Evolutionary conservation across 225 moss, liverwort and hornwort species (phyloP).

Genomic region (Marchantia polymorpha): DNA sequence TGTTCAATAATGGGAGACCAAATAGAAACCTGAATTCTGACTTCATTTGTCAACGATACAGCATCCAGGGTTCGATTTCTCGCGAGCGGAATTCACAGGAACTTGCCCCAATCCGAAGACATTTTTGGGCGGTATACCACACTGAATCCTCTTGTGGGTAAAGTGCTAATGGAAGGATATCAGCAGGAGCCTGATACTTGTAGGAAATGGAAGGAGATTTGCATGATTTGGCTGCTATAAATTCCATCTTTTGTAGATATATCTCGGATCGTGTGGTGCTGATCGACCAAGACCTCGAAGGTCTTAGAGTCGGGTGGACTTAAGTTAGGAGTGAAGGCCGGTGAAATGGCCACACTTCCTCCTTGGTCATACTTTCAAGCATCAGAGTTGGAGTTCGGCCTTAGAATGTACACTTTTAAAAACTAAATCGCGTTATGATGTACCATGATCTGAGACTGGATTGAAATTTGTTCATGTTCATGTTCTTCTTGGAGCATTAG

Average conservation of each 20-base stretch:
- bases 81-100: conserved; percentile 76
- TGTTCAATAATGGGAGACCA: too few species aligned
- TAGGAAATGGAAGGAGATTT: background rate
- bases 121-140: conserved; percentile 70
- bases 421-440: too few species aligned
- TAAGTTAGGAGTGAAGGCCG: background rate
- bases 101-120: conserved; percentile 62
- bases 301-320: background rate
- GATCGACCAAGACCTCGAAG: background rate
- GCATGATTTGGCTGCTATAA: background rate
- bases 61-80: conserved; percentile 90
- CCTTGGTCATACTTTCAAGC: background rate
- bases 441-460: too few species aligned
- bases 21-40: background rate
- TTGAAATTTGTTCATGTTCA: too few species aligned
- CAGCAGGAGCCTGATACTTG: background rate
- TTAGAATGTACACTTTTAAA: background rate
- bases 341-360: background rate
- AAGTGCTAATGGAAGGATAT: background rate
- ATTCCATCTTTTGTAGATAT: background rate
- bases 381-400: background rate
- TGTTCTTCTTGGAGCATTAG: too few species aligned
- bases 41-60: conserved; percentile 19
- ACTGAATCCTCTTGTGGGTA: conserved; percentile 27
- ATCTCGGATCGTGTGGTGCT: background rate